Base-by-base conservation (phyloP, 163 green algal species). In the Scenedesmus sp. region DNA sequence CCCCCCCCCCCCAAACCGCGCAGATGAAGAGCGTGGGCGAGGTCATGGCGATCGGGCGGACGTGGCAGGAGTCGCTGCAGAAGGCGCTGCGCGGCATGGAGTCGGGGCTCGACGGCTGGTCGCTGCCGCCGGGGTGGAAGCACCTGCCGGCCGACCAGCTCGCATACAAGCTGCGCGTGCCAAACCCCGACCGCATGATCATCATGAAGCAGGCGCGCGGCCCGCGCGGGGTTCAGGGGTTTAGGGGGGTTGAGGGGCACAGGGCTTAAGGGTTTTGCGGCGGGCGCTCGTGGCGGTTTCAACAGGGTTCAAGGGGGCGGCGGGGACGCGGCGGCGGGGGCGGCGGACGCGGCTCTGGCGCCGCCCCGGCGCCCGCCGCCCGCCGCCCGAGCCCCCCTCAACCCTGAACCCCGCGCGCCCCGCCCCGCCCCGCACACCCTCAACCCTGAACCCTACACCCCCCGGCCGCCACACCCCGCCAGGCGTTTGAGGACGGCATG, bases 11-110 rank as follows among this genome's bases (percentile, higher is more conserved):
- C 47, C 53, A n/a, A n/a, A 7, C 10, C 18, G 0, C 26, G 18
- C 71, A 95, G 88, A 99, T 99, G 96, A 99, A 99, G 90, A 92
- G 70, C 29, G 96, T 99, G 44, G 96, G 96, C 42, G 96, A 99
- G 90, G 92, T 94, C 47, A 99, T 99, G 96, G 95, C 96, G 50
- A 98, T 99, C 13, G 96, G 96, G 3, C 90, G 96, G 84, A 99
- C 96, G 56, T 99, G 97, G 88, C 89, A 97, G 77, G 93, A 97
- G 85, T 93, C 84, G 14, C 88, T 97, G 80, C 91, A 97, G 82
- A 95, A 95, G 82, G 88, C 93, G 1, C 65, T 96, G 83, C 87
- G 92, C 33, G 87, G 86, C 50, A 85, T 93, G 80, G 90, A 94
- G 84, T 87, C 85, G 1, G 83, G 84, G 4, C 85, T 97, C 14